Conservation (phyloP, 163 green algal genomes). For the Coccomyxa subellipsoidea region DNA sequence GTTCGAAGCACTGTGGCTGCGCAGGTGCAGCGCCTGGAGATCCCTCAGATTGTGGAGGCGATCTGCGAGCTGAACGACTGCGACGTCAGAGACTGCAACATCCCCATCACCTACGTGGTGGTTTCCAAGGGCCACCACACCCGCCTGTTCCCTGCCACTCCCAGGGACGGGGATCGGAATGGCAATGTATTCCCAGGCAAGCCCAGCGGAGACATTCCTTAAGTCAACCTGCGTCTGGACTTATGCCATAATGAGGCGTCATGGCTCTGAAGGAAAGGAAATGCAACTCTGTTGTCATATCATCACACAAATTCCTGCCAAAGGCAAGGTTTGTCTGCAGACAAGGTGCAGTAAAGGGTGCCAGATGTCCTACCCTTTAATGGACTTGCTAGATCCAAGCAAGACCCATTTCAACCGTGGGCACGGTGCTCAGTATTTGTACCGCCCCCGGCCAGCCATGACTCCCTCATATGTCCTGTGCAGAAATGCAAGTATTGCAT, state of each 20-base stretch:
- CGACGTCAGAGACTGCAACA: neutral
- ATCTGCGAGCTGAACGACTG: slow-evolving; percentile 5
- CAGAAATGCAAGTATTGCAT: neutral
- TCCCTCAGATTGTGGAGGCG: slow-evolving; percentile 25
- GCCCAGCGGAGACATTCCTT: too few species aligned
- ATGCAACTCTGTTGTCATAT: too few species aligned
- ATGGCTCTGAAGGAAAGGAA: too few species aligned
- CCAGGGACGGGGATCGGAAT: slow-evolving; percentile 13
- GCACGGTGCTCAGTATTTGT: too few species aligned
- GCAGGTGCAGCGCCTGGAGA: slow-evolving; percentile 30
- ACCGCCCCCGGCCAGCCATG: neutral
- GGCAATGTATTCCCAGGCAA: neutral
- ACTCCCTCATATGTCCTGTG: neutral
- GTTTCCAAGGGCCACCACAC: slow-evolving; percentile 89
- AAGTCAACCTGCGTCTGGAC: too few species aligned
- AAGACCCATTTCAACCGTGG: too few species aligned
- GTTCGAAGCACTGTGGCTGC: too few species aligned
- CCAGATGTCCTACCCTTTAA: too few species aligned
- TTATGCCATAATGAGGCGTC: too few species aligned
- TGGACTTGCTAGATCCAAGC: too few species aligned
- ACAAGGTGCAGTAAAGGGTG: too few species aligned
- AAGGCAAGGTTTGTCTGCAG: too few species aligned
- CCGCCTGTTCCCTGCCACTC: slow-evolving; percentile 59
- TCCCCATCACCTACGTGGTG: slow-evolving; percentile 42
- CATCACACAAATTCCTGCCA: neutral